A percentile compares a stretch with the other conserved stretches of the same genome.
Conservation (phyloP, 306 rosid genomes). For the Lathyrus sativus region DNA sequence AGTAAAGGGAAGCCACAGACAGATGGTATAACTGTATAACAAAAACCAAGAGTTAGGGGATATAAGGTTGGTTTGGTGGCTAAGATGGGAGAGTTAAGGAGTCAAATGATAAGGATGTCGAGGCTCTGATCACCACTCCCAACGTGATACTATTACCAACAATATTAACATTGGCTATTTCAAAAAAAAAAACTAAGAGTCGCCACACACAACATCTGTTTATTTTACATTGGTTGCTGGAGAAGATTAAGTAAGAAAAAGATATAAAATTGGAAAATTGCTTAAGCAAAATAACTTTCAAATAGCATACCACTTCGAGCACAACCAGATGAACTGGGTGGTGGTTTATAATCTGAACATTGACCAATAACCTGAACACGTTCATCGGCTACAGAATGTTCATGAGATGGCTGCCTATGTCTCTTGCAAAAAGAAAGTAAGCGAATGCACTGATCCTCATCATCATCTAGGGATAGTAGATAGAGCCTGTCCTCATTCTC, state of each 20-base stretch:
- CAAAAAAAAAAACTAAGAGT: background rate
- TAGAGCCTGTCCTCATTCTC: conserved; percentile 96
- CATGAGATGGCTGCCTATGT: conserved; percentile 93
- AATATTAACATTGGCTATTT: too few relatives aligned
- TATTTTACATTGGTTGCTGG: background rate
- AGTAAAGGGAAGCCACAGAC: conserved; percentile 14
- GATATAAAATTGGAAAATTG: conserved; percentile 6
- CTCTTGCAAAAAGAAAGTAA: conserved; percentile 94
- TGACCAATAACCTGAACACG: conserved; percentile 59
- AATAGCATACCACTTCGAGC: conserved; percentile 85
- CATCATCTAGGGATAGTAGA: conserved; percentile 89
- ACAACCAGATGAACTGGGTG: conserved; percentile 91
- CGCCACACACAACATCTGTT: background rate
- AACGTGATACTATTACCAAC: too few relatives aligned
- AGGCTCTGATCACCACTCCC: too few relatives aligned
- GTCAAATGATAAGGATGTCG: too few relatives aligned
- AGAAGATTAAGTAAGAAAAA: conserved; percentile 31
- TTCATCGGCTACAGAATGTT: conserved; percentile 73
- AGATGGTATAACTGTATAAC: conserved; percentile 1
- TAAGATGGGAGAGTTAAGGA: too few relatives aligned
- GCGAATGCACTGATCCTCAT: conserved; percentile 95
- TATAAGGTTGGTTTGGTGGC: too few relatives aligned
- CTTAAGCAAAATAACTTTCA: conserved; percentile 12
- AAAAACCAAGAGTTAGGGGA: background rate
- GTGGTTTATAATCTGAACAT: conserved; percentile 84